phyloP scores from a whole-genome alignment of 2,329 filamentous ascomycete species.

The Coniochaeta hoffmannii region DNA sequence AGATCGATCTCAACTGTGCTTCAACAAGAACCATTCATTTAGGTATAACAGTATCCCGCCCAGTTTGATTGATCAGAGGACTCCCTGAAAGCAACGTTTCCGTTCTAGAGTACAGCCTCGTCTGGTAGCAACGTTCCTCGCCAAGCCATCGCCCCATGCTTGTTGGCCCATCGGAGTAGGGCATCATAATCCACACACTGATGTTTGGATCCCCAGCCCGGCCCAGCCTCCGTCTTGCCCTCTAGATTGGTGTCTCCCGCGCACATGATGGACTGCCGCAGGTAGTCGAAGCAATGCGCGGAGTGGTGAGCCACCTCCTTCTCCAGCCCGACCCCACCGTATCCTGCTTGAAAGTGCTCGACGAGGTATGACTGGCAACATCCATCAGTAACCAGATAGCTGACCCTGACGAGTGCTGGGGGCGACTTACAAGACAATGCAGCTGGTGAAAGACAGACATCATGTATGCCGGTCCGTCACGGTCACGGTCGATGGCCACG shows the following conservation, averaged over 20 bases:
- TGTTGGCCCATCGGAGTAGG: conserved; percentile 26
- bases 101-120: background rate
- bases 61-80: no score
- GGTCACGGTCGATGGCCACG: conserved; percentile 19
- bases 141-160: conserved; percentile 22
- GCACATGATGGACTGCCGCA: conserved; percentile 29
- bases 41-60: no score
- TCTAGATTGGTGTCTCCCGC: conserved; percentile 29
- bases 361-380: conserved; percentile 20
- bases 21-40: no score
- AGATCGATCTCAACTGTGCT: no score
- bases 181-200: conserved; percentile 26
- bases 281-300: conserved; percentile 30
- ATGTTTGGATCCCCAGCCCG: conserved; percentile 28
- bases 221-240: conserved; percentile 26
- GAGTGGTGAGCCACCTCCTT: conserved; percentile 27
- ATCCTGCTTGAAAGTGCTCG: conserved; percentile 26
- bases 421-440: conserved; percentile 21
- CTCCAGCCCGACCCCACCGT: conserved; percentile 21
- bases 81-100: no score
- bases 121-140: conserved; percentile 13
- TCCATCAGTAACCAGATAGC: background rate
- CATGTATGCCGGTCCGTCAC: conserved; percentile 28
- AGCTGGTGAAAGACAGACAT: conserved; percentile 31
- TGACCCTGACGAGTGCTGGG: background rate